Evolutionary conservation across 768 basidiomycete genomes (phyloP).

Genomic region (Strobilomyces echinocephalus): DNA sequence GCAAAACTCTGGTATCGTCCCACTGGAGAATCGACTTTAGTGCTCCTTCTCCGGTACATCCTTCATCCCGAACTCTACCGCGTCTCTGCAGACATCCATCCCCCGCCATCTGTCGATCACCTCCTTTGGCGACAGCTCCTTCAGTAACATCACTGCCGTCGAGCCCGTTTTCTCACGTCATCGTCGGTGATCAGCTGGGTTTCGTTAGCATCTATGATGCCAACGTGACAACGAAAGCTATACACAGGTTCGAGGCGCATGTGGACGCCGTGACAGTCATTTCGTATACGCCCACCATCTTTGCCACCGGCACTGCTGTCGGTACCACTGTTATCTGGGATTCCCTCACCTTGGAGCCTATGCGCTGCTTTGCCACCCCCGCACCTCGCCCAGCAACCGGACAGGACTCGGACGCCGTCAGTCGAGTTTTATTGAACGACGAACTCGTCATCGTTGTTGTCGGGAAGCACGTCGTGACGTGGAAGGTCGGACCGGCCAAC

Average conservation of each 20-base stretch:
- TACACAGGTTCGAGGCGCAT: constrained; percentile 56
- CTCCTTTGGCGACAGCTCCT: constrained; percentile 48
- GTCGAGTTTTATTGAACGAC: constrained; percentile 51
- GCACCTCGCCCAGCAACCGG: constrained; percentile 33
- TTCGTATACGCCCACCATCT: constrained; percentile 51
- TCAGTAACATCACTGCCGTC: constrained; percentile 48
- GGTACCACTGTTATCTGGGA: constrained; percentile 52
- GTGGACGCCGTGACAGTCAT: constrained; percentile 64
- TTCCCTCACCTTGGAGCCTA: constrained; percentile 51
- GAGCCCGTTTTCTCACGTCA: constrained; percentile 47
- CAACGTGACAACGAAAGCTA: constrained; percentile 19
- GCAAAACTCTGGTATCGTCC: constrained; percentile 16
- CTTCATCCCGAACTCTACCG: constrained; percentile 52
- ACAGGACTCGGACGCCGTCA: constrained; percentile 41
- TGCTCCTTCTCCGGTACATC: constrained; percentile 48
- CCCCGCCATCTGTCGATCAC: constrained; percentile 31
- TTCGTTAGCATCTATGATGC: constrained; percentile 60
- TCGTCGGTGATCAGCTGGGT: constrained; percentile 64
- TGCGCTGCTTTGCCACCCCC: constrained; percentile 45
- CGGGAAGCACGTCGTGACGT: constrained; percentile 60
- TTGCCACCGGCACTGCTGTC: constrained; percentile 61
- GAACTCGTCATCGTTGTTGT: constrained; percentile 49
- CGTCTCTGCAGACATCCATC: constrained; percentile 34
- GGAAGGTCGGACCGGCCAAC: constrained; percentile 53
- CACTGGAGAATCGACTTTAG: constrained; percentile 1